phyloP scores from a whole-genome alignment of 352 stramenopile species.

The Hyaloperonospora arabidopsidis region DNA sequence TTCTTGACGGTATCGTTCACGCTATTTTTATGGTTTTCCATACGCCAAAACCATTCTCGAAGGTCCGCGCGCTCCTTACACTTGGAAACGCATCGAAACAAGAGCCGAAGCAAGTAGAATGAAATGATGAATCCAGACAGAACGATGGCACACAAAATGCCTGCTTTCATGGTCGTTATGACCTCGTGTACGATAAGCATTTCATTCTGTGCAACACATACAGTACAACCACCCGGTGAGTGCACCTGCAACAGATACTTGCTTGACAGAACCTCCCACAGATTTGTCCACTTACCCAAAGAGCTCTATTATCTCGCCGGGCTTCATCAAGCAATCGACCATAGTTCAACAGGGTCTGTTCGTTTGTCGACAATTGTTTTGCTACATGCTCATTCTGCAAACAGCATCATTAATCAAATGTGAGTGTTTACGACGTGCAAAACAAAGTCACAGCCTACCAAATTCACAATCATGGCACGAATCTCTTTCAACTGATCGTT shows the following conservation, averaged over 20 bases:
- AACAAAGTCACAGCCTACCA: slow-evolving; percentile 23
- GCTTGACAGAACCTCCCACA: background rate
- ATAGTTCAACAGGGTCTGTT: slow-evolving; percentile 30
- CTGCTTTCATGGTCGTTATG: slow-evolving; percentile 83
- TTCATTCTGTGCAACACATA: slow-evolving; percentile 39
- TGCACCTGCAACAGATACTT: background rate
- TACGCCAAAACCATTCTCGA: slow-evolving; percentile 70
- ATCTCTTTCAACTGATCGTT: slow-evolving; percentile 50
- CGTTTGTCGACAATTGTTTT: slow-evolving; percentile 26
- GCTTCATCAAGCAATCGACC: slow-evolving; percentile 33
- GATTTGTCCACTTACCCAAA: slow-evolving; percentile 30
- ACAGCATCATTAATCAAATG: slow-evolving; percentile 4
- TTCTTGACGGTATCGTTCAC: slow-evolving; percentile 6
- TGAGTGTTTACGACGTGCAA: background rate
- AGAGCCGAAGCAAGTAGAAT: slow-evolving; percentile 59
- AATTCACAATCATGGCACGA: slow-evolving; percentile 34
- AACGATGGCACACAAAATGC: slow-evolving; percentile 64
- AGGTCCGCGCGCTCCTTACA: slow-evolving; percentile 66
- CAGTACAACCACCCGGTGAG: slow-evolving; percentile 2
- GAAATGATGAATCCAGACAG: slow-evolving; percentile 64
- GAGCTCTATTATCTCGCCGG: slow-evolving; percentile 41
- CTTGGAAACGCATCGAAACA: slow-evolving; percentile 61
- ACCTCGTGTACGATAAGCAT: slow-evolving; percentile 72
- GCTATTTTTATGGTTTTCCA: slow-evolving; percentile 30
- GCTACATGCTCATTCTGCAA: slow-evolving; percentile 34